phyloP scores from a whole-genome alignment of 2,329 filamentous ascomycete genomes.

The Chaetothyriales sp. region DNA sequence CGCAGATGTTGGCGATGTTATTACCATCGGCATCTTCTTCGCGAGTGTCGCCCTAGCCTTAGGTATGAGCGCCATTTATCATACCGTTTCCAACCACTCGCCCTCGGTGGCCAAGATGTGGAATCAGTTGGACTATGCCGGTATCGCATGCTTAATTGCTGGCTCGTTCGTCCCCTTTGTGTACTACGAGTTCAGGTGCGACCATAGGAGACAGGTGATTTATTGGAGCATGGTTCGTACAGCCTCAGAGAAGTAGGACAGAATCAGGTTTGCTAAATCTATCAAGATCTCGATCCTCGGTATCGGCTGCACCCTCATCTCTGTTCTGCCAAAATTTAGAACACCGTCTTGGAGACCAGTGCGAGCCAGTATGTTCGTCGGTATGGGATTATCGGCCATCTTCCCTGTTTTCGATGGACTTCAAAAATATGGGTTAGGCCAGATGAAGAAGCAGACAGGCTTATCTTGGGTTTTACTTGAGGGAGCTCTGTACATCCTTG shows the following conservation, averaged over 20 bases:
- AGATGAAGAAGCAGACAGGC: slow-evolving; percentile 60
- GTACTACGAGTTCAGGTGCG: slow-evolving; percentile 72
- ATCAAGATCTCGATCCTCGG: slow-evolving; percentile 63
- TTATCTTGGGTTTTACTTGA: slow-evolving; percentile 68
- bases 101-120: slow-evolving; percentile 63
- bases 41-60: slow-evolving; percentile 57
- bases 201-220: slow-evolving; percentile 47
- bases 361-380: slow-evolving; percentile 77
- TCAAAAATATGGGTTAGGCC: slow-evolving; percentile 49
- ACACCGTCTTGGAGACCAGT: slow-evolving; percentile 74
- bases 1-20: slow-evolving; percentile 49
- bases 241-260: neutral
- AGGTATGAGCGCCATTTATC: slow-evolving; percentile 72
- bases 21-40: slow-evolving; percentile 68
- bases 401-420: slow-evolving; percentile 72
- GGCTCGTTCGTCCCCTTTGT: slow-evolving; percentile 81
- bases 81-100: slow-evolving; percentile 76
- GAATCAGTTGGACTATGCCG: slow-evolving; percentile 88
- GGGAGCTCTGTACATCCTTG: slow-evolving; percentile 70
- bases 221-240: slow-evolving; percentile 63
- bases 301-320: slow-evolving; percentile 60
- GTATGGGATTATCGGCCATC: slow-evolving; percentile 69
- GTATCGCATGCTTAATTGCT: slow-evolving; percentile 82
- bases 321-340: slow-evolving; percentile 69
- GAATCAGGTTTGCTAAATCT: slow-evolving; percentile 1